Conservation (phyloP, 1,284 basidiomycete species). For the Rhodotorula sp. region DNA sequence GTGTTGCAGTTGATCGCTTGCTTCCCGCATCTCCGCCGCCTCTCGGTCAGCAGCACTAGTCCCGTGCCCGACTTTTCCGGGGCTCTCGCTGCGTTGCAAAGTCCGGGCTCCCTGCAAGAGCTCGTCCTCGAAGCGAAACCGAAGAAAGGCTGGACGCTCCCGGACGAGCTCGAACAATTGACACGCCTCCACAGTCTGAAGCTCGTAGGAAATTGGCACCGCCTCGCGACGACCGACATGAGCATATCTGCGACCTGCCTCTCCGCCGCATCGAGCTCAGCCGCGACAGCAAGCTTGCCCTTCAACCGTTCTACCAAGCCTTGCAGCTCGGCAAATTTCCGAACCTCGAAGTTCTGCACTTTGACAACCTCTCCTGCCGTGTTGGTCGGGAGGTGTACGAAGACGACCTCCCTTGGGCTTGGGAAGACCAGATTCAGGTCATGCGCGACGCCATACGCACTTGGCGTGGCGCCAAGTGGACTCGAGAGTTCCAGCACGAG, state of each 20-base stretch:
- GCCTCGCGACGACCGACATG: background rate
- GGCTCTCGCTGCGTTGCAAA: background rate
- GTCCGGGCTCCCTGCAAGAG: background rate
- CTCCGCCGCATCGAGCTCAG: background rate
- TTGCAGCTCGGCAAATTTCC: background rate
- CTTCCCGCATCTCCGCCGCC: background rate
- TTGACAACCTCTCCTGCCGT: background rate
- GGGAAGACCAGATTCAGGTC: background rate
- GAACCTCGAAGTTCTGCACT: background rate
- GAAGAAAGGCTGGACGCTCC: background rate
- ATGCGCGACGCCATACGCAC: background rate
- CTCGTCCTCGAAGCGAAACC: background rate
- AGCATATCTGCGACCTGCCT: background rate
- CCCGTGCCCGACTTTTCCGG: background rate
- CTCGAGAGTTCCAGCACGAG: background rate
- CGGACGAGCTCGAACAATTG: background rate
- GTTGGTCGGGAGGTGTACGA: too few relatives aligned
- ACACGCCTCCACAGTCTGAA: background rate
- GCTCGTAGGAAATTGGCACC: background rate
- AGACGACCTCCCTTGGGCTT: background rate
- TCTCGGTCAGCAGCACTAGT: background rate
- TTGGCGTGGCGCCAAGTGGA: background rate
- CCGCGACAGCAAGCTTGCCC: background rate
- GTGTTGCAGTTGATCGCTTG: background rate
- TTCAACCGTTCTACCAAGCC: background rate